A percentile compares a stretch with the other conserved stretches of the same genome.
Conservation (phyloP, 1,139 yeast genomes). For the Candida sp. region DNA sequence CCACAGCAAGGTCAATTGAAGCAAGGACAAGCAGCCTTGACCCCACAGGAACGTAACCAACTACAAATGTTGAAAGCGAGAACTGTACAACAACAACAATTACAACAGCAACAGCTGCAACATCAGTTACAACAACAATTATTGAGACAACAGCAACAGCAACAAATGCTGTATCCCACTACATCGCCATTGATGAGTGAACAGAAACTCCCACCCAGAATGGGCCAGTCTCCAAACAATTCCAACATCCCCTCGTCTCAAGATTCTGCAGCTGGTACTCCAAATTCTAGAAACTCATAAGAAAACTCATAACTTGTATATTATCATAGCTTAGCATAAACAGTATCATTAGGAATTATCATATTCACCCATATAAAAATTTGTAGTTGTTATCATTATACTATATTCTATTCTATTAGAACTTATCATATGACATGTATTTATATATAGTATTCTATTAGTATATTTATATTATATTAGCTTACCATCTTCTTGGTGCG, state of each 20-base stretch:
- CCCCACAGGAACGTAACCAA: conserved; percentile 37
- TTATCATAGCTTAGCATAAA: not conserved
- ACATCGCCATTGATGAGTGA: conserved; percentile 1
- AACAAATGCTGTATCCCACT: conserved; percentile 3
- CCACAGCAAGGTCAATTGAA: not conserved
- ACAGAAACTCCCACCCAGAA: not conserved
- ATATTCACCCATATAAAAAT: too few relatives aligned
- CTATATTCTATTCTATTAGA: too few relatives aligned
- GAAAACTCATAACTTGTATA: not conserved
- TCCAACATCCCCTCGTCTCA: conserved; percentile 2
- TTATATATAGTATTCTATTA: not conserved
- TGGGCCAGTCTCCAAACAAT: conserved; percentile 1
- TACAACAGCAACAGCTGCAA: conserved; percentile 15
- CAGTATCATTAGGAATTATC: too few relatives aligned
- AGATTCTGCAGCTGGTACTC: conserved; percentile 1
- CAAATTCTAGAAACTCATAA: conserved; percentile 2
- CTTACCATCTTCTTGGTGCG: not conserved
- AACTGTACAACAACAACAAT: conserved; percentile 27
- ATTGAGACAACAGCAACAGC: conserved; percentile 10
- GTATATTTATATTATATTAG: not conserved
- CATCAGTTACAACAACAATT: conserved; percentile 14
- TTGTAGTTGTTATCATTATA: too few relatives aligned
- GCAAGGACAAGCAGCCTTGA: conserved; percentile 22
- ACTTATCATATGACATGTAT: too few relatives aligned
- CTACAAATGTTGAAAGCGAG: conserved; percentile 35